Evolutionary conservation across 768 basidiomycete species (phyloP).

Genomic region (Tylopilus cervinicoccineus): DNA sequence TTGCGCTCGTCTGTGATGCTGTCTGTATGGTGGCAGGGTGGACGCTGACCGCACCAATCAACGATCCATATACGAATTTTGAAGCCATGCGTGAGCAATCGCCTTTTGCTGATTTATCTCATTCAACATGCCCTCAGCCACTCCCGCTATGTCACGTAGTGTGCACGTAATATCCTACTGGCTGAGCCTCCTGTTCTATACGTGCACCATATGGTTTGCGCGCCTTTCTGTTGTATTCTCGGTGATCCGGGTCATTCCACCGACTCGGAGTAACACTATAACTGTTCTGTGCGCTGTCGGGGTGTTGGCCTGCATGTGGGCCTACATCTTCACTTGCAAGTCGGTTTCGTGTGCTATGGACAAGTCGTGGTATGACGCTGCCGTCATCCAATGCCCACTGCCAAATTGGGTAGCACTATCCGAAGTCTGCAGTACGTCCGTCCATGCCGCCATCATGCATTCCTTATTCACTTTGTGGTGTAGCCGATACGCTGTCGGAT

Average conservation of each 20-base stretch:
- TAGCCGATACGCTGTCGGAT: constrained; percentile 49
- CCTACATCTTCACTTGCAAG: constrained; percentile 16
- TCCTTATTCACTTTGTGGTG: neutral
- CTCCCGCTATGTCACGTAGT: constrained; percentile 12
- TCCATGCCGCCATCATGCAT: neutral
- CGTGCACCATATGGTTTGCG: constrained; percentile 26
- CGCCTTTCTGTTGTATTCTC: constrained; percentile 26
- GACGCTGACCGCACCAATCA: constrained; percentile 26
- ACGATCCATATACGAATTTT: constrained; percentile 9
- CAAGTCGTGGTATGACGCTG: constrained; percentile 35
- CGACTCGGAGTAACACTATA: constrained; percentile 4
- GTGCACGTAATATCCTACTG: constrained; percentile 18
- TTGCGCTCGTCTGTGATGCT: constrained; percentile 10
- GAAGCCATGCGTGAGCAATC: constrained; percentile 12
- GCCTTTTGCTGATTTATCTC: neutral
- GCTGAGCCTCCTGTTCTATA: constrained; percentile 18
- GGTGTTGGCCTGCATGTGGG: constrained; percentile 18
- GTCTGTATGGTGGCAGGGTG: constrained; percentile 13
- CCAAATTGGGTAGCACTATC: constrained; percentile 45
- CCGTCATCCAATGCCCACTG: constrained; percentile 40
- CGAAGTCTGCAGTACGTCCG: constrained; percentile 48
- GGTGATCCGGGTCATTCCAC: constrained; percentile 22
- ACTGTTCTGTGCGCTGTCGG: neutral
- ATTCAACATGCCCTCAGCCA: constrained; percentile 20
- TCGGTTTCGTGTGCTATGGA: constrained; percentile 40